Base-by-base conservation (phyloP, 2,329 filamentous ascomycete species). In the Dactylellina sp. region DNA sequence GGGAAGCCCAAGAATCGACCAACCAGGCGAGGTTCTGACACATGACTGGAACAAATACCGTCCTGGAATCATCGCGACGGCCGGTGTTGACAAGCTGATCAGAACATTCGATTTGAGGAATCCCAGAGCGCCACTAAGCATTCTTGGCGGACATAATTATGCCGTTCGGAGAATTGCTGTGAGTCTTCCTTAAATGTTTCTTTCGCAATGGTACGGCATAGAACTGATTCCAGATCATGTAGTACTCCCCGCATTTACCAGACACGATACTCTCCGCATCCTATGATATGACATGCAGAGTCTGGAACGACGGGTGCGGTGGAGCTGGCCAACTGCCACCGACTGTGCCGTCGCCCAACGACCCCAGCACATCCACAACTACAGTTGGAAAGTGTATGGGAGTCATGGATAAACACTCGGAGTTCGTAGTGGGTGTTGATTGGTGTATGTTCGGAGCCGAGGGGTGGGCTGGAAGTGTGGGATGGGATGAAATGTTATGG, bases 41-140 rank as follows among this genome's bases (percentile, higher is more conserved):
- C 95, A 98, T 82, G 95, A 99, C 81, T 99, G 95, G 95, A 99
- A 99, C 83, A 99, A 99, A 82, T 99, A 99, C 82, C 87, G 91
- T 40, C 88, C 93, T 77, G 90, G 89, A 0, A 85, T 97, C 24
- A 84, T 99, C 62, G 95, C 95, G 0, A 92, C 92, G 0, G 95
- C 88, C 0, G 94, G 95, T 62, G 95, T 98, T 2, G 95, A 99
- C 81, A 87, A 91, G 61, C 83, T 90, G 16, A 89, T 99, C 74
- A 89, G 95, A 52, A 95, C 91, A 0, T 98, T 98, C 79, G 95
- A 99, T 81, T 89, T 97, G 49, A 86, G 95, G 46, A 90, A 88
- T 78, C 90, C 92, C 0, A 83, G 85, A 3, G 92, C 92, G 0
- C 92, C 94, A 0, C 80, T 92, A 7, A 85, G 90, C 5, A 82